phyloP scores from a whole-genome alignment of 2,329 filamentous ascomycete genomes.

The Aphanoascus verrucosus region DNA sequence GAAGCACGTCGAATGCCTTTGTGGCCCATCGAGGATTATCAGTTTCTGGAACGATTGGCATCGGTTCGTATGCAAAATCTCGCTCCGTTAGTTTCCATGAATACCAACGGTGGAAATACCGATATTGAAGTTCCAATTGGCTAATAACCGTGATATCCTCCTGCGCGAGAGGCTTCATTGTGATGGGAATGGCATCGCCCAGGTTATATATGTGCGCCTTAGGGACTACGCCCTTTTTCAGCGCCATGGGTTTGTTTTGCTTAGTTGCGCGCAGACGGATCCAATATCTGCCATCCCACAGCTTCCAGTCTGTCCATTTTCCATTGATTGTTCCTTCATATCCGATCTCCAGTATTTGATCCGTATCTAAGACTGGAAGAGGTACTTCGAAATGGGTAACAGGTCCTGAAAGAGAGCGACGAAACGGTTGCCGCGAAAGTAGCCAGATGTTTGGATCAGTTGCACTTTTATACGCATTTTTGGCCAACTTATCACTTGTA shows the following conservation, averaged over 20 bases:
- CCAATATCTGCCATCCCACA: slow-evolving; percentile 51
- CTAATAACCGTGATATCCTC: background rate
- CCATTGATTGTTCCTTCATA: slow-evolving; percentile 5
- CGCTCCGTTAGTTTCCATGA: background rate
- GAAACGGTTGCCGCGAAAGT: slow-evolving; percentile 31
- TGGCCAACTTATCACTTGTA: background rate
- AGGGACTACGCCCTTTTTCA: background rate
- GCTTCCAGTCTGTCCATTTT: slow-evolving; percentile 29
- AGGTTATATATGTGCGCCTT: slow-evolving; percentile 3
- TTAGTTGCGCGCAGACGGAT: slow-evolving; percentile 35
- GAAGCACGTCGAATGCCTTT: slow-evolving; percentile 15
- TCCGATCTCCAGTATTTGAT: background rate
- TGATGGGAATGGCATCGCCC: slow-evolving; percentile 6
- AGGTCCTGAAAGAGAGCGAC: slow-evolving; percentile 18
- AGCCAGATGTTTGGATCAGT: slow-evolving; percentile 25
- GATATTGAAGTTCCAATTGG: background rate
- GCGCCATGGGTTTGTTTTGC: background rate
- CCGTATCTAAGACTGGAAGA: slow-evolving; percentile 13
- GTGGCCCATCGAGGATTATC: background rate
- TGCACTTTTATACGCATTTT: background rate
- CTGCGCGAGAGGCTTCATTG: slow-evolving; percentile 1
- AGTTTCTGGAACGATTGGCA: background rate
- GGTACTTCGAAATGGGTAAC: slow-evolving; percentile 19
- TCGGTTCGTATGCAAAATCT: background rate
- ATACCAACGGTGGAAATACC: background rate